Percentiles rank a stretch among this genome's conserved stretches.
Evolutionary conservation across 352 stramenopile genomes (phyloP).

Genomic region (Phytophthora pluvialis): DNA sequence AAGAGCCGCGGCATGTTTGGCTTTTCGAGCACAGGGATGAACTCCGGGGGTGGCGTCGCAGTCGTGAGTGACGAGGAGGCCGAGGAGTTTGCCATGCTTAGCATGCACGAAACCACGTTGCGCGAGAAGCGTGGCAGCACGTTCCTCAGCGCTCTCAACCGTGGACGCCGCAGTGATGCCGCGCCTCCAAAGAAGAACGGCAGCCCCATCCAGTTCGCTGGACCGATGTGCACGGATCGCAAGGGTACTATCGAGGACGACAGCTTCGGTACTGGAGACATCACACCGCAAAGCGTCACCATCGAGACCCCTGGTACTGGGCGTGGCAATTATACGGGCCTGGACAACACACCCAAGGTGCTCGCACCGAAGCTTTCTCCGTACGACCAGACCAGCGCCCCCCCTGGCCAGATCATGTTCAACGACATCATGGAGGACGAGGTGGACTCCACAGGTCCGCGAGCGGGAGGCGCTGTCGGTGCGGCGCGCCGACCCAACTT

Average conservation of each 20-base stretch:
- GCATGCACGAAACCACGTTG: conserved; percentile 70
- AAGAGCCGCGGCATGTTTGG: conserved; percentile 41
- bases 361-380: conserved; percentile 18
- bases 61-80: conserved; percentile 50
- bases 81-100: conserved; percentile 86
- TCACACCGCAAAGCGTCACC: conserved; percentile 30
- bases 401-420: conserved; percentile 53
- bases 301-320: conserved; percentile 40
- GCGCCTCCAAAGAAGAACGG: conserved; percentile 35
- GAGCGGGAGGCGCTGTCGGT: conserved; percentile 5
- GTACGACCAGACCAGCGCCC: conserved; percentile 26
- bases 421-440: conserved; percentile 74
- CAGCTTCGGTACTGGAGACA: conserved; percentile 27
- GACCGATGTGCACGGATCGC: conserved; percentile 54
- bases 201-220: conserved; percentile 56
- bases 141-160: conserved; percentile 53
- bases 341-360: conserved; percentile 40
- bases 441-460: conserved; percentile 28
- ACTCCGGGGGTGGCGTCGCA: conserved; percentile 29
- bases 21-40: conserved; percentile 37
- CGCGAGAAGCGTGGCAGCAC: conserved; percentile 51
- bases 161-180: conserved; percentile 27
- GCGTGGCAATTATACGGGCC: conserved; percentile 35
- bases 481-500: conserved; percentile 25
- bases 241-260: conserved; percentile 39